Evolutionary conservation across 2,329 filamentous ascomycete genomes (phyloP), one percentile per base, ranked within the genome.

Genomic region (Fusarium succisae): DNA sequence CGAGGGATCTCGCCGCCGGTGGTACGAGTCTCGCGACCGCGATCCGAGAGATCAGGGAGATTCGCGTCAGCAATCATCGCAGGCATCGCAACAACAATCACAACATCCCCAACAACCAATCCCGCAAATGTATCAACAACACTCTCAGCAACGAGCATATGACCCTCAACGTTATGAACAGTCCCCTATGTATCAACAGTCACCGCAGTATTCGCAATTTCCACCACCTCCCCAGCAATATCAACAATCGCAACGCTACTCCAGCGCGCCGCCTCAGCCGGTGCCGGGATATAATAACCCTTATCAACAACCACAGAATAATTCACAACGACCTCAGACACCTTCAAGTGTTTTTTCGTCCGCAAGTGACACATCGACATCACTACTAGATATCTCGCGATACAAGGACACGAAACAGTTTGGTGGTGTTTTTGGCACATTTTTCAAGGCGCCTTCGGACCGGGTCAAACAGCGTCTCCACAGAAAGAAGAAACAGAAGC

Each of bases 331-430:
- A 61, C 74, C 78, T 57, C 78, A 81, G 45, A 77, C 81, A 13
- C 79, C 79, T 37, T 83, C 82, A 24, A 82, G 81, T 69, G 78
- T 80, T 26, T 79, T 80, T 59, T 84, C 84, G 35, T 88, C 85
- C 26, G 80, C 80, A 35, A 89, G 85, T 63, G 90, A 86, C 43
- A 87, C 87, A 47, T 88, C 87, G 22, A 87, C 87, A 22, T 92
- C 91, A 4, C 86, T 91, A 63, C 82, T 93, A 61, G 91, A 94
- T 77, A 91, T 94, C 59, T 93, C 92, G 44, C 83, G 85, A 53
- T 85, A 86, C 59, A 85, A 84, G 24, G 80, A 83, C 66, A 83
- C 82, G 45, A 84, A 84, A 12, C 83, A 86, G 62, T 83, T 84
- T 45, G 86, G 87, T 69, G 89, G 91, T 44, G 86, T 90, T 61